These are phyloP conservation scores for Arthrobotrys megalospora DNA, from an alignment of 2,329 filamentous ascomycete genomes.

Conservation along the genomic window DNA sequence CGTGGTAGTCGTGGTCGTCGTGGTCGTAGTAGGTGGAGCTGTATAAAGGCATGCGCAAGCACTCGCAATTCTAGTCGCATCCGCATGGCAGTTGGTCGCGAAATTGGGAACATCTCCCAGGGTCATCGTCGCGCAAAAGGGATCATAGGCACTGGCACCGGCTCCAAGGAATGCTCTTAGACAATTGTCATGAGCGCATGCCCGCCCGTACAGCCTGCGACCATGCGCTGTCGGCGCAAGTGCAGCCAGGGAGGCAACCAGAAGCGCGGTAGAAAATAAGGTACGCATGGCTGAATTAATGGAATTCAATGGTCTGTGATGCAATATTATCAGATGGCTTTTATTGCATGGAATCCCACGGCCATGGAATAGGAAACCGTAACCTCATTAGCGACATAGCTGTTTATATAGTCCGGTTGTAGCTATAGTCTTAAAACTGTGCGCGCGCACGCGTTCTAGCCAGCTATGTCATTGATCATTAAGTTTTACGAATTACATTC, in stretches of 20 bases:
- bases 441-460: neutral
- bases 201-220: constrained; percentile 36
- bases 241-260: constrained; percentile 30
- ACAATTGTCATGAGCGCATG: constrained; percentile 49
- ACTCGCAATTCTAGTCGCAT: constrained; percentile 39
- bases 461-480: neutral
- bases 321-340: neutral
- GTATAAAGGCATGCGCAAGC: constrained; percentile 52
- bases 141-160: constrained; percentile 16
- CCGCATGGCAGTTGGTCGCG: constrained; percentile 28
- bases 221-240: constrained; percentile 28
- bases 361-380: constrained; percentile 1
- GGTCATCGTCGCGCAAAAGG: constrained; percentile 35
- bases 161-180: constrained; percentile 44
- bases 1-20: constrained; percentile 28
- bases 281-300: constrained; percentile 28
- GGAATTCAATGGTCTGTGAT: neutral
- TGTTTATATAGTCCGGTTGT: constrained; percentile 1
- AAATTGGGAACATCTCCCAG: constrained; percentile 45
- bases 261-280: constrained; percentile 32
- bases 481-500: neutral
- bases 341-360: neutral
- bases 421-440: neutral
- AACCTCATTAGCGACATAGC: neutral
- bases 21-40: constrained; percentile 29